Evolutionary conservation across 2,329 filamentous ascomycete genomes (phyloP).

Genomic region (Septoria petroselini): DNA sequence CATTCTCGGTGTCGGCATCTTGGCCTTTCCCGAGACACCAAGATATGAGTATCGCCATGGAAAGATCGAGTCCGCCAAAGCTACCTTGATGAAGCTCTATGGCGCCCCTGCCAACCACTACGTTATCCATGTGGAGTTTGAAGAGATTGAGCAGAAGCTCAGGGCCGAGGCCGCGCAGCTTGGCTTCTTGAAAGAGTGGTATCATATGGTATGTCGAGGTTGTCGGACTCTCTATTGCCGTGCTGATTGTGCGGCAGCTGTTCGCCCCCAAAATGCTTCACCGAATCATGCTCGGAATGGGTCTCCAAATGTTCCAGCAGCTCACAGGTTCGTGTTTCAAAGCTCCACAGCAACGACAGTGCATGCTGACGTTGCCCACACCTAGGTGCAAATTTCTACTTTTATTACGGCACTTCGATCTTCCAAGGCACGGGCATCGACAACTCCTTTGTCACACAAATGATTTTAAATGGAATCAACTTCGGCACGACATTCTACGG

Average conservation of each 20-base stretch:
- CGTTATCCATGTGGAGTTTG: constrained; percentile 51
- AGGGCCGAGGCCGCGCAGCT: constrained; percentile 49
- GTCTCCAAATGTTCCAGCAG: constrained; percentile 53
- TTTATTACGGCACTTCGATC: constrained; percentile 45
- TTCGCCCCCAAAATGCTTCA: constrained; percentile 64
- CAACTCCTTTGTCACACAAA: constrained; percentile 44
- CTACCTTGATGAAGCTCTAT: constrained; percentile 54
- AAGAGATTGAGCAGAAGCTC: constrained; percentile 55
- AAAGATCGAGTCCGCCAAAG: constrained; percentile 49
- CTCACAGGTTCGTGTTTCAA: constrained; percentile 56
- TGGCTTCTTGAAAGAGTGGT: constrained; percentile 55
- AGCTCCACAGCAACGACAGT: constrained; percentile 29
- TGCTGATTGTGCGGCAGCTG: constrained; percentile 44
- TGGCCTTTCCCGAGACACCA: constrained; percentile 56
- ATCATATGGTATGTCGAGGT: constrained; percentile 44
- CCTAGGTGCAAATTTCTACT: constrained; percentile 44
- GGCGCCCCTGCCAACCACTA: constrained; percentile 56
- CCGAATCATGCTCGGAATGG: constrained; percentile 60
- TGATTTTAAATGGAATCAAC: constrained; percentile 48
- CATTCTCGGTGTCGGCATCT: constrained; percentile 54
- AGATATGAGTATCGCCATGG: constrained; percentile 58
- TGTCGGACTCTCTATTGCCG: constrained; percentile 49
- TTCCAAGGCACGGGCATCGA: constrained; percentile 39
- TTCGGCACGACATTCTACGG: constrained; percentile 46
- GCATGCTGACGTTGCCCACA: too few relatives aligned